These are phyloP conservation scores for Chaetomiaceae sp. DNA, from an alignment of 2,329 filamentous ascomycete species.

Conservation along the genomic window DNA sequence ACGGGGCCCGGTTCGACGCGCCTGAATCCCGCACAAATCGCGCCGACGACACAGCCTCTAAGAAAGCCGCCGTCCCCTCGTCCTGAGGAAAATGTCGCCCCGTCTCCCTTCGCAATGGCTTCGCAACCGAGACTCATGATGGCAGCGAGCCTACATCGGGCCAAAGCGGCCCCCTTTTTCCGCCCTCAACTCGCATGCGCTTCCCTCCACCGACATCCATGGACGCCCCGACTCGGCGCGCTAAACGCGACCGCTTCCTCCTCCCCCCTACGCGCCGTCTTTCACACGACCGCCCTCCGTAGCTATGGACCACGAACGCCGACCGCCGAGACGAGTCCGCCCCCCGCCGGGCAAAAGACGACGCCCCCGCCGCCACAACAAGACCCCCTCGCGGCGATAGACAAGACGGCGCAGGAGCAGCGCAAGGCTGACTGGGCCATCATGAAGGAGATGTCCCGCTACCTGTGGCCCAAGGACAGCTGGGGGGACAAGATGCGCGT, in stretches of 20 bases:
- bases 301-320: slow-evolving; percentile 5
- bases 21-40: slow-evolving; percentile 9
- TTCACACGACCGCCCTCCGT: slow-evolving; percentile 20
- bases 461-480: slow-evolving; percentile 92
- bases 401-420: slow-evolving; percentile 77
- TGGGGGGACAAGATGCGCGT: slow-evolving; percentile 80
- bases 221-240: slow-evolving; percentile 8
- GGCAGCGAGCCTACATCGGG: slow-evolving; percentile 19
- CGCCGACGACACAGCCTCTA: not conserved
- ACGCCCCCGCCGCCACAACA: slow-evolving; percentile 7
- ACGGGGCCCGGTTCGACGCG: not conserved
- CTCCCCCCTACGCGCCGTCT: slow-evolving; percentile 14
- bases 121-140: slow-evolving; percentile 24
- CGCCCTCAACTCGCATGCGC: slow-evolving; percentile 1
- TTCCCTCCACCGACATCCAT: slow-evolving; percentile 11
- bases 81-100: slow-evolving; percentile 13
- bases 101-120: slow-evolving; percentile 17
- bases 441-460: slow-evolving; percentile 94
- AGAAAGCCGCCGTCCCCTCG: not conserved
- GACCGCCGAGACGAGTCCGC: slow-evolving; percentile 1
- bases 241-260: not conserved
- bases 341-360: not conserved
- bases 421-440: slow-evolving; percentile 97
- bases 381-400: slow-evolving; percentile 38
- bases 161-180: slow-evolving; percentile 10